Conservation (phyloP, 2,329 filamentous ascomycete species). For the Pseudocercospora pini-densiflorae region DNA sequence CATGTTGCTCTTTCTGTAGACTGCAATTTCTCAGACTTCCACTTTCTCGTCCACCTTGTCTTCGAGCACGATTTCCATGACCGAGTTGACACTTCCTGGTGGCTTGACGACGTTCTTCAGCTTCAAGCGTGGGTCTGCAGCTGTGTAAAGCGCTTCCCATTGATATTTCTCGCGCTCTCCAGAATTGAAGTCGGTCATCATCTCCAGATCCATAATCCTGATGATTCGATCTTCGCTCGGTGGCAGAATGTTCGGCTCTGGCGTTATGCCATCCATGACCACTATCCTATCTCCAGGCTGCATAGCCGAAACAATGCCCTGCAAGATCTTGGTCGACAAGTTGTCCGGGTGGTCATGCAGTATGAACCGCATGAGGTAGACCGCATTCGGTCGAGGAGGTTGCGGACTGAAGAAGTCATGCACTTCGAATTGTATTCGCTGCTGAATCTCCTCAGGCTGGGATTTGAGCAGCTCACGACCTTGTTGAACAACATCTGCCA, state of each 20-base stretch:
- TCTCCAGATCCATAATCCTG: conserved; percentile 14
- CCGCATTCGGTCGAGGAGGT: conserved; percentile 32
- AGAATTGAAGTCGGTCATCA: conserved; percentile 15
- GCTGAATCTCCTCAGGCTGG: conserved; percentile 7
- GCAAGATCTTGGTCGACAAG: conserved; percentile 26
- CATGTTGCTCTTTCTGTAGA: background rate
- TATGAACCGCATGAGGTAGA: conserved; percentile 27
- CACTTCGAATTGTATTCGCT: conserved; percentile 4
- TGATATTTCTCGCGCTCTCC: conserved; percentile 11
- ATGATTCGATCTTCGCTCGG: conserved; percentile 6
- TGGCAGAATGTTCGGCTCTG: conserved; percentile 9
- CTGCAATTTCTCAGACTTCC: background rate
- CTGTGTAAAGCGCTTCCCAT: conserved; percentile 11
- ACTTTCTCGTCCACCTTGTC: conserved; percentile 6
- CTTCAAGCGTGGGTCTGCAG: conserved; percentile 1
- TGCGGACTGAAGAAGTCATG: conserved; percentile 36
- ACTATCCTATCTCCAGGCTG: conserved; percentile 29
- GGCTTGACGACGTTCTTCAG: conserved; percentile 9
- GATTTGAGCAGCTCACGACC: background rate
- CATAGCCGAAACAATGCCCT: conserved; percentile 23
- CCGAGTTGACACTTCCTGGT: conserved; percentile 3
- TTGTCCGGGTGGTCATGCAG: conserved; percentile 31
- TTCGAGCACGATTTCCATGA: conserved; percentile 15
- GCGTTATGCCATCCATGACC: conserved; percentile 29
- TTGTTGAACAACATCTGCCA: conserved; percentile 9